Evolutionary conservation across 306 rosid genomes (phyloP).

Genomic region (Dryas drummondii): DNA sequence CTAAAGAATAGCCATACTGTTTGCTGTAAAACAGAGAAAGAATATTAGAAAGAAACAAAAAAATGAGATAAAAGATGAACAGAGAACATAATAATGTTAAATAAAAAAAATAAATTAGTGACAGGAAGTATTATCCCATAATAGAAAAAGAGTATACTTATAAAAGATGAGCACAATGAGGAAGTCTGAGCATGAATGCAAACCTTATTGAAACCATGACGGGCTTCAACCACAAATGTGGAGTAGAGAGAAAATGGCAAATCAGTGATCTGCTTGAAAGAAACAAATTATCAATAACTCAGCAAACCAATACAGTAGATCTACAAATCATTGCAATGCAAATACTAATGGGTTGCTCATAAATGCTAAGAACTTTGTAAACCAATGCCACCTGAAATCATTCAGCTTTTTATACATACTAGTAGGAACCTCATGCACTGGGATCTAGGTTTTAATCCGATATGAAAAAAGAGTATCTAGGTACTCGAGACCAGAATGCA

Average conservation of each 20-base stretch:
- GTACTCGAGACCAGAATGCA: neutral
- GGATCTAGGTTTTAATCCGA: neutral
- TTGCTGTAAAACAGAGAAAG: conserved; percentile 62
- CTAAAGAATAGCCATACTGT: conserved; percentile 87
- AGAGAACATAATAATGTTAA: neutral
- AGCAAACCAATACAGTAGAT: neutral
- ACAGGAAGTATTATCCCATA: conserved; percentile 11
- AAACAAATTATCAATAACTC: conserved; percentile 18
- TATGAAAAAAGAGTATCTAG: neutral
- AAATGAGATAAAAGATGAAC: neutral
- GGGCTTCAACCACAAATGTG: conserved; percentile 92
- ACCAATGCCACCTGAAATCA: conserved; percentile 7
- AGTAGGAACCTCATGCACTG: neutral
- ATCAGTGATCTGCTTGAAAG: conserved; percentile 77
- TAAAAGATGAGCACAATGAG: conserved; percentile 5
- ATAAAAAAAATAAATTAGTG: neutral
- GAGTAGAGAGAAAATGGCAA: conserved; percentile 92
- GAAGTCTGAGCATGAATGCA: conserved; percentile 16
- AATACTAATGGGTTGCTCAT: neutral
- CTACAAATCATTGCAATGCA: conserved; percentile 9
- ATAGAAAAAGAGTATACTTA: conserved; percentile 15
- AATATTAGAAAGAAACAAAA: conserved; percentile 26
- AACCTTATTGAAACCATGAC: conserved; percentile 95
- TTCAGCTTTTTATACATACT: neutral
- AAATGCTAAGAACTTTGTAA: conserved; percentile 5